Conservation (phyloP, 441 rosid species). For the Pelargonium fulgidum region DNA sequence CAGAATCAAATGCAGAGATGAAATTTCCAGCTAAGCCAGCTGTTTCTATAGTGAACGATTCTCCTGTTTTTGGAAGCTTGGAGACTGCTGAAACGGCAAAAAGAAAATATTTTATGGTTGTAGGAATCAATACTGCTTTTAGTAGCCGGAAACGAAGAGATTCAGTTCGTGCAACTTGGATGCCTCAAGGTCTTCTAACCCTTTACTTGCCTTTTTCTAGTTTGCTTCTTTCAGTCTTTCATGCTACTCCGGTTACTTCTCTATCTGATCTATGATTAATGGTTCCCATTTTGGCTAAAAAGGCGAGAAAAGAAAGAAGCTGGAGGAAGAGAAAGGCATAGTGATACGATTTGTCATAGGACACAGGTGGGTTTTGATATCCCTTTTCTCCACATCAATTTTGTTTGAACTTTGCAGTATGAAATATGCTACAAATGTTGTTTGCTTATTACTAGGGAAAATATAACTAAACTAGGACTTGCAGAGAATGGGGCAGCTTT, state of each 20-base stretch:
- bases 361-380: conserved; percentile 46
- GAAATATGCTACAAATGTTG: not conserved
- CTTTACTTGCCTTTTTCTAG: not conserved
- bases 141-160: conserved; percentile 77
- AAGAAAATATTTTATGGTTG: conserved; percentile 64
- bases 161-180: conserved; percentile 80
- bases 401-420: conserved; percentile 2
- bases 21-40: conserved; percentile 20
- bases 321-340: conserved; percentile 74
- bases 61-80: conserved; percentile 25
- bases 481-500: not conserved
- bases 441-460: not conserved
- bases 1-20: conserved; percentile 44
- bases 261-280: not conserved
- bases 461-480: not conserved
- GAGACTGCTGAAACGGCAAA: conserved; percentile 10
- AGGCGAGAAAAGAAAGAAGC: conserved; percentile 54
- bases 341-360: conserved; percentile 34
- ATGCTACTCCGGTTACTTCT: not conserved
- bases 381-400: not conserved
- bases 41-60: conserved; percentile 19
- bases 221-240: not conserved
- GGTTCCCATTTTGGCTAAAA: not conserved
- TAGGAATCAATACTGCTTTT: conserved; percentile 85
- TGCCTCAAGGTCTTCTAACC: conserved; percentile 64